A percentile compares a stretch with the other conserved stretches of the same genome.
Evolutionary conservation across 495 filamentous ascomycete species (phyloP).

Genomic region (Elasticomyces elasticus): DNA sequence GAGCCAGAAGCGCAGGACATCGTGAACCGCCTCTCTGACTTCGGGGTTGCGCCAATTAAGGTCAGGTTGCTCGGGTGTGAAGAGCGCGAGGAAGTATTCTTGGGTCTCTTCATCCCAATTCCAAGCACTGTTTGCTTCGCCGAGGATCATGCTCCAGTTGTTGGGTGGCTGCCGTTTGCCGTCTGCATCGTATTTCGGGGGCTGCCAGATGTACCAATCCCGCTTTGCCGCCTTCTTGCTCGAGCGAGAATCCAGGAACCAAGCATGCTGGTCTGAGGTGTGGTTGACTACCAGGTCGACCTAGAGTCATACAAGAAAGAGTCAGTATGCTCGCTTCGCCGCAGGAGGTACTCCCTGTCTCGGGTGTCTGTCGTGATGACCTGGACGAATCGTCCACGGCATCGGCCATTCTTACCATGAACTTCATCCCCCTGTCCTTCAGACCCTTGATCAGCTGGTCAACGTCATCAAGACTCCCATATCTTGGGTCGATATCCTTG

Average conservation of each 20-base stretch:
- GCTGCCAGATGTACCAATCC: conserved; percentile 53
- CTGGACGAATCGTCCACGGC: too few species aligned
- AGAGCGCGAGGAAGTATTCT: conserved; percentile 48
- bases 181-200: conserved; percentile 37
- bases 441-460: conserved; percentile 42
- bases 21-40: conserved; percentile 41
- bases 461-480: conserved; percentile 47
- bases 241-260: conserved; percentile 45
- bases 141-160: conserved; percentile 48
- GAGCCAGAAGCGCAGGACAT: conserved; percentile 46
- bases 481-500: conserved; percentile 39
- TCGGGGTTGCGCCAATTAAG: conserved; percentile 47
- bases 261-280: conserved; percentile 47
- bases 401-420: conserved; percentile 42
- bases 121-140: conserved; percentile 42
- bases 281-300: conserved; percentile 44
- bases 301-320: neutral
- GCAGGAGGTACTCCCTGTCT: too few species aligned
- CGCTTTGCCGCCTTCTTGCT: conserved; percentile 42
- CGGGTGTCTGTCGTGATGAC: too few species aligned
- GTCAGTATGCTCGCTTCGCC: neutral
- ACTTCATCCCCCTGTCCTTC: conserved; percentile 41
- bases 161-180: conserved; percentile 49
- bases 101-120: conserved; percentile 42
- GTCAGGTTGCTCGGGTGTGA: conserved; percentile 43